Conservation (phyloP, 2,329 filamentous ascomycete species). For the Sarocladiaceae sp. region DNA sequence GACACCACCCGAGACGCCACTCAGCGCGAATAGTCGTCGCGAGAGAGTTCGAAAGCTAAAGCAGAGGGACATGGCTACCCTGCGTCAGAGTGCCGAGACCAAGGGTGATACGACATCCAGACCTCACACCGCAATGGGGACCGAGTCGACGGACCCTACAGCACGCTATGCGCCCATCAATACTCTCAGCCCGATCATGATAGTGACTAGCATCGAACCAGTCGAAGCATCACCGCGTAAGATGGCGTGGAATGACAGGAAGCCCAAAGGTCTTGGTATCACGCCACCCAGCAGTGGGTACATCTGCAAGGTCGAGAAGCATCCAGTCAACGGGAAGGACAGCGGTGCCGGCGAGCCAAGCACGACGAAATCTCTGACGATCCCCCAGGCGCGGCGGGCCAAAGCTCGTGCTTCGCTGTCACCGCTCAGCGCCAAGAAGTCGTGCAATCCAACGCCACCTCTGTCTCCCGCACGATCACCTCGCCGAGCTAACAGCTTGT, state of each 20-base stretch:
- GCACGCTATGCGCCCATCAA: neutral
- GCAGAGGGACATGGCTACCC: slow-evolving; percentile 32
- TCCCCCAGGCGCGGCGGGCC: slow-evolving; percentile 7
- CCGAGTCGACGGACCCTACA: too few species aligned
- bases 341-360: neutral
- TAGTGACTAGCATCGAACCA: slow-evolving; percentile 9
- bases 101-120: too few species aligned
- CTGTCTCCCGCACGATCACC: slow-evolving; percentile 23
- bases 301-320: slow-evolving; percentile 3
- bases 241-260: neutral
- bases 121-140: too few species aligned
- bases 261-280: slow-evolving; percentile 5
- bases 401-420: neutral
- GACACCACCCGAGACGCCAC: slow-evolving; percentile 14
- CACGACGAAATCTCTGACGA: neutral
- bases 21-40: slow-evolving; percentile 24
- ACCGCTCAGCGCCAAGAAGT: neutral
- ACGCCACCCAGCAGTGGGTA: neutral
- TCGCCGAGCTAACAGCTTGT: slow-evolving; percentile 15
- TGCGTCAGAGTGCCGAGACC: too few species aligned
- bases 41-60: slow-evolving; percentile 35
- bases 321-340: neutral
- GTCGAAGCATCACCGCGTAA: neutral
- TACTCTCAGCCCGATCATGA: slow-evolving; percentile 10
- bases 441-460: slow-evolving; percentile 23